Evolutionary conservation across 1,284 basidiomycete genomes (phyloP), one percentile per base, ranked within the genome.

Genomic region (Xerocomus nothofagi): DNA sequence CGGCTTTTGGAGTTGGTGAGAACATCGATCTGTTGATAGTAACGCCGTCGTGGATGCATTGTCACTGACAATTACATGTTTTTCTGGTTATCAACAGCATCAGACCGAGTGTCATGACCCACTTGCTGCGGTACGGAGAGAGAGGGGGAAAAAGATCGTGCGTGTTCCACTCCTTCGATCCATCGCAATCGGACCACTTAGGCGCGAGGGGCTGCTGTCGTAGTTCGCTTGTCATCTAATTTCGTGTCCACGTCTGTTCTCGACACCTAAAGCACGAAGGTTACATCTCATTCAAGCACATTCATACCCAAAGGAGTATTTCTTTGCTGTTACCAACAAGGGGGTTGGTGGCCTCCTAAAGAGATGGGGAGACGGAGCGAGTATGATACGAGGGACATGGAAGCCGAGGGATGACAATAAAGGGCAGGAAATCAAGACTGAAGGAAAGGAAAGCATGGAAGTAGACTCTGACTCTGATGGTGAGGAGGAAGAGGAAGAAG

Each of bases 51-150:
- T 36, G 34, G 33, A 26, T 24, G 9, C 3, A 0, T 39, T 18
- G 31, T 26, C 21, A 18, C 39, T 52, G 47, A 55, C 23, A 7
- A 41, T 39, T 31, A 15, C 20, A 10, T 42, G 2, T 31, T 3
- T 32, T 21, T 54, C 49, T 51, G 42, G 45, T 36, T 23, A 31
- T 27, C 50, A 32, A 40, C 55, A 93, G 86, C 93, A 96, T 71
- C 80, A 90, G 57, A 86, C 84, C 15, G 93, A 96, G 71, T 90
- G 86, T 55, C 93, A 96, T 57, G 90, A 95, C 67, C 84, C 91
- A 3, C 71, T 94, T 17, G 82, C 86, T 20, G 80, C 80, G 9
- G 71, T 91, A 40, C 75, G 81, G 26, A 84, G 83, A 62, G 88
- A 91, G 26, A 77, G 86, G 43, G 92, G 92, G n/a, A 88, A 93